phyloP scores from a whole-genome alignment of 2,329 filamentous ascomycete species.

The Cytospora paraplurivora region DNA sequence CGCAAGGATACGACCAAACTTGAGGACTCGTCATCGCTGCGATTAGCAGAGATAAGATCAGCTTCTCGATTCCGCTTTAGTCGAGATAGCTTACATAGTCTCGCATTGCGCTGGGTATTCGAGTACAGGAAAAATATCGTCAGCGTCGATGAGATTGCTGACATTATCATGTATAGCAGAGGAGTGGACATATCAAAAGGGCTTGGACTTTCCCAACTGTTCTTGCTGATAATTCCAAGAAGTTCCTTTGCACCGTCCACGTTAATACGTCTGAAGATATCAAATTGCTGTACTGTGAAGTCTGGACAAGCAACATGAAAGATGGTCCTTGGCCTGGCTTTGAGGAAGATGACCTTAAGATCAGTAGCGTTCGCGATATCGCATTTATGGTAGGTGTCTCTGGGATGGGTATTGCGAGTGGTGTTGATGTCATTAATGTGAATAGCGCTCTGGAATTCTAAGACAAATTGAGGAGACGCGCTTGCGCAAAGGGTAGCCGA shows the following conservation, averaged over 20 bases:
- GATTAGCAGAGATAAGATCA: constrained; percentile 30
- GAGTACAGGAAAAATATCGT: constrained; percentile 30
- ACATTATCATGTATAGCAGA: constrained; percentile 31
- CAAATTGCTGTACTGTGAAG: constrained; percentile 21
- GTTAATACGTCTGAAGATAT: constrained; percentile 29
- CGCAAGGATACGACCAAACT: constrained; percentile 31
- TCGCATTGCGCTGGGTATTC: constrained; percentile 31
- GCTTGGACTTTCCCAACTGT: constrained; percentile 27
- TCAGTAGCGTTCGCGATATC: constrained; percentile 22
- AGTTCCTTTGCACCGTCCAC: constrained; percentile 30
- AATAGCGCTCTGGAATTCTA: constrained; percentile 17
- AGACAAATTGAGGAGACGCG: constrained; percentile 24
- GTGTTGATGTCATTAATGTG: constrained; percentile 24
- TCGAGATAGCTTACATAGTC: constrained; percentile 32
- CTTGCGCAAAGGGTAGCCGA: constrained; percentile 28
- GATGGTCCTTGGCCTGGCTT: constrained; percentile 26
- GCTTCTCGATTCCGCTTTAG: constrained; percentile 31
- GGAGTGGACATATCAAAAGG: constrained; percentile 31
- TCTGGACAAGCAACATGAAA: constrained; percentile 31
- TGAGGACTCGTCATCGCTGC: constrained; percentile 18
- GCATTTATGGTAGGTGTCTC: constrained; percentile 28
- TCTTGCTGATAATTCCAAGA: constrained; percentile 8
- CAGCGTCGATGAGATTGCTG: constrained; percentile 25
- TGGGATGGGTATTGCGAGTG: constrained; percentile 19
- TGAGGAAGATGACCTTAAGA: constrained; percentile 11